Conservation (phyloP, 768 basidiomycete species). For the Hortiboletus flavorubellus region DNA sequence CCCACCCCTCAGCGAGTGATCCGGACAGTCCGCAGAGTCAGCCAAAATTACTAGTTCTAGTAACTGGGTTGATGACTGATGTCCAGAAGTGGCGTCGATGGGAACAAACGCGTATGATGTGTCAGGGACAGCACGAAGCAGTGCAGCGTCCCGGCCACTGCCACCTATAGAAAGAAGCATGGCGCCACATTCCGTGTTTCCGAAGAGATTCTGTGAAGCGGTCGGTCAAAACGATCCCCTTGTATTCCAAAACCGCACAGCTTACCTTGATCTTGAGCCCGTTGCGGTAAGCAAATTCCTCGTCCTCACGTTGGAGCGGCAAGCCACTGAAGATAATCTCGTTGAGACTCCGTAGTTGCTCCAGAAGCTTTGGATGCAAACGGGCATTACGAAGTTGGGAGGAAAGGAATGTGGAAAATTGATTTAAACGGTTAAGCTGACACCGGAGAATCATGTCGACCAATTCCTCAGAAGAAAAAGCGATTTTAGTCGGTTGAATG, state of each 20-base stretch:
- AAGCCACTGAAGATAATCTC: slow-evolving; percentile 68
- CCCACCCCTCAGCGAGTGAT: slow-evolving; percentile 48
- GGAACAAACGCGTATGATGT: slow-evolving; percentile 68
- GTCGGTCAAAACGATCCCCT: slow-evolving; percentile 22
- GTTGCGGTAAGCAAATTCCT: slow-evolving; percentile 63
- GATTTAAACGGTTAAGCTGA: slow-evolving; percentile 69
- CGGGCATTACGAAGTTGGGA: slow-evolving; percentile 60
- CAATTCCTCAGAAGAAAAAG: slow-evolving; percentile 66
- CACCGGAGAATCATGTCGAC: slow-evolving; percentile 66
- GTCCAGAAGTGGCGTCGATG: slow-evolving; percentile 42
- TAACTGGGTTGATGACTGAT: slow-evolving; percentile 54
- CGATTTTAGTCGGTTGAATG: slow-evolving; percentile 63
- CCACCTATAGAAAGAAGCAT: slow-evolving; percentile 63
- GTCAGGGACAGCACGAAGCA: slow-evolving; percentile 57
- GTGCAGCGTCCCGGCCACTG: slow-evolving; percentile 45
- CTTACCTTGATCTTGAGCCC: slow-evolving; percentile 63
- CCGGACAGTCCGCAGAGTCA: slow-evolving; percentile 67
- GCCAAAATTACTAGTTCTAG: slow-evolving; percentile 69
- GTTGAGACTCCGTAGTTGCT: slow-evolving; percentile 51
- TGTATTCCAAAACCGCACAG: slow-evolving; percentile 15
- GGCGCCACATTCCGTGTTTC: slow-evolving; percentile 76
- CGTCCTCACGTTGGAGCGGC: slow-evolving; percentile 62
- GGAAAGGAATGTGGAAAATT: slow-evolving; percentile 69
- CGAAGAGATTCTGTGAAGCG: slow-evolving; percentile 63
- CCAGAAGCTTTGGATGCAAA: slow-evolving; percentile 57